Evolutionary conservation across 169 alveolate species (phyloP), one percentile per base, ranked within the genome.

Genomic region (Eimeria acervulina): DNA sequence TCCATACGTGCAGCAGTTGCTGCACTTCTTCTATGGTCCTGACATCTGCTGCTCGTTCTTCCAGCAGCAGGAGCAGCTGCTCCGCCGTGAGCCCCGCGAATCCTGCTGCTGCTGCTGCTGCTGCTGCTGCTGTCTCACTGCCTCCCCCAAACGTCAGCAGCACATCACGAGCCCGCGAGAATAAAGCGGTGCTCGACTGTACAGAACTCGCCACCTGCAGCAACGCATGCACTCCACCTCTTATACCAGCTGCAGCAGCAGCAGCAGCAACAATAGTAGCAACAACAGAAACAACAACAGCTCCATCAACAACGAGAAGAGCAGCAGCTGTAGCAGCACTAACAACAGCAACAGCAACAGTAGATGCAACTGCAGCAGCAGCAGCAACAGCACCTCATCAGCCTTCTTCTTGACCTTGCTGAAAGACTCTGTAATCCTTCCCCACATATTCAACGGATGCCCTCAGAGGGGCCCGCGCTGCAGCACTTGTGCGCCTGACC

Each of bases 341-440:
- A 59, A 59, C 80, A 47, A 12, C 55, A 47, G 55, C 55, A 47
- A 12, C 55, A 51, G 59, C 59, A 51, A 1, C 59, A 51, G 59
- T 17, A 1, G 59, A 51, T 51, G 59, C 59, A 51, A 17, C 59
- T 12, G 2, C 61, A 59, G 28, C 83, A 63, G 61, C n/a, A 21
- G 84, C 40, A 63, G 68, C n/a, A 19, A 44, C 38, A 66, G 61
- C 21, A 91, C 95, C 95, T 91, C 95, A 36, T 91, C 95, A 8
- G 95, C 95, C 91, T 91, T 91, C 72, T 84, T 91, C 66, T 84
- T 84, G 17, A 91, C 95, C 26, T 55, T 74, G 84, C 80, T 74
- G 83, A 72, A 91, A 7, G 95, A 72, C 66, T 91, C 95, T 21
- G 91, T 59, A 5, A 91, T 63, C 21, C 76, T 66, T 26, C 91